Base-by-base conservation (phyloP, 257 asterid species). In the Eustoma russellianum region DNA sequence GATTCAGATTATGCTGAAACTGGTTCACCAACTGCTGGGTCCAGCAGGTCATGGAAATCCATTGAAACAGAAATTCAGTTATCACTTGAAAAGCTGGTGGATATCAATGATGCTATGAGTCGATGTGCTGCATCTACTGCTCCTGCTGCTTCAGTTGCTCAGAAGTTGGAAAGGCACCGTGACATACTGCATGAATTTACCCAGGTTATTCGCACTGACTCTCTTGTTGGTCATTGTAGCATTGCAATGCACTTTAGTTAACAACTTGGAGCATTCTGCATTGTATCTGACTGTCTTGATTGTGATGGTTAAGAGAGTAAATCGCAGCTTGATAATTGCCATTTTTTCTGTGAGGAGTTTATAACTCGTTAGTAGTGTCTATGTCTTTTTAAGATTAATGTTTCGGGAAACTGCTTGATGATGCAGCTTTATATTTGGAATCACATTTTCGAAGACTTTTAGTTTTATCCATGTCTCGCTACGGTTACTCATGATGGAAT, bases 111-210 rank as follows among this genome's bases (percentile, higher is more conserved):
- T 62, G 70, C 97, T 0, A 80, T 91, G 98, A 87, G 97, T 75
- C 77, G 97, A 66, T 91, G 97, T 71, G 98, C 98, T 53, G 90
- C 97, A 55, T 84, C 95, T 63, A 85, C 94, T 54, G 79, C 93
- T 45, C 72, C 95, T 46, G 69, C 97, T 56, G 85, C 95, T 64
- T 87, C 98, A 53, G 94, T 87, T 55, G 79, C 78, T 59, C 97
- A 91, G 79, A 87, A 92, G 66, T 79, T 92, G 75, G 97, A 97
- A 30, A 84, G 98, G 70, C 95, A 91, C 57, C 72, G 98, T 65
- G 97, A 91, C 76, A 91, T 91, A 59, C 74, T 91, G 52, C 98
- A 91, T 60, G 96, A 91, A 55, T 87, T 77, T 77, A 87, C 89
- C 46, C 94, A 91, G 95, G 97, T 91, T 74, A 34, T 46, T 67